phyloP scores from a whole-genome alignment of 2,329 filamentous ascomycete genomes.

The Phaeophleospora eucalypticola region DNA sequence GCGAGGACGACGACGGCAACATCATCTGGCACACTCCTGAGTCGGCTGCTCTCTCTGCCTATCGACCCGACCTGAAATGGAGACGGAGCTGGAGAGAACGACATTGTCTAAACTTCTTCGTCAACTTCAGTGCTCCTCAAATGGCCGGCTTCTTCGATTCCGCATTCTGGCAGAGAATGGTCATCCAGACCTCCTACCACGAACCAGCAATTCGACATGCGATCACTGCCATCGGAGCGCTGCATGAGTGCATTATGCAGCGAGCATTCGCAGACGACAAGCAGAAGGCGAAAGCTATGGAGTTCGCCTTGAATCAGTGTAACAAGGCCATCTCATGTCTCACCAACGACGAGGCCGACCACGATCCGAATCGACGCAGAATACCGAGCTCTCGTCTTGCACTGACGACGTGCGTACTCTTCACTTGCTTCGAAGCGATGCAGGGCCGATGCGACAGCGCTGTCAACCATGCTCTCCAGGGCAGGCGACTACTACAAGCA shows the following conservation, averaged over 20 bases:
- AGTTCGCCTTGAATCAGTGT: constrained; percentile 32
- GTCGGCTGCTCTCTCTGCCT: constrained; percentile 16
- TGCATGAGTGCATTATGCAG: constrained; percentile 33
- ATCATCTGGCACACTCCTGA: constrained; percentile 7
- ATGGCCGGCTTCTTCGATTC: constrained; percentile 34
- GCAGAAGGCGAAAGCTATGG: constrained; percentile 30
- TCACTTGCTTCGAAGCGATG: constrained; percentile 34
- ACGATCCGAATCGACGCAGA: constrained; percentile 14
- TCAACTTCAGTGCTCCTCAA: constrained; percentile 37
- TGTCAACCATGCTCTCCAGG: constrained; percentile 32
- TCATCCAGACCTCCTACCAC: constrained; percentile 32
- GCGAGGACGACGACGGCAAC: constrained; percentile 16
- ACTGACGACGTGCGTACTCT: constrained; percentile 32
- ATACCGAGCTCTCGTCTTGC: constrained; percentile 26
- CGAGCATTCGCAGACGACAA: constrained; percentile 29
- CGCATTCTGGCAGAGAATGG: constrained; percentile 32
- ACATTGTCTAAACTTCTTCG: constrained; percentile 33
- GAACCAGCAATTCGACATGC: constrained; percentile 33
- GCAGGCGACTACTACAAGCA: constrained; percentile 27
- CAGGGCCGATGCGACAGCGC: constrained; percentile 33
- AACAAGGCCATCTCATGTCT: constrained; percentile 31
- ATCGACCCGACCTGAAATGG: constrained; percentile 29
- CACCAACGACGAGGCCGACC: constrained; percentile 20
- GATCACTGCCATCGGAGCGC: constrained; percentile 31
- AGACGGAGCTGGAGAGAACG: constrained; percentile 31